phyloP scores from a whole-genome alignment of 352 stramenopile species.

The Globisporangium lucens region DNA sequence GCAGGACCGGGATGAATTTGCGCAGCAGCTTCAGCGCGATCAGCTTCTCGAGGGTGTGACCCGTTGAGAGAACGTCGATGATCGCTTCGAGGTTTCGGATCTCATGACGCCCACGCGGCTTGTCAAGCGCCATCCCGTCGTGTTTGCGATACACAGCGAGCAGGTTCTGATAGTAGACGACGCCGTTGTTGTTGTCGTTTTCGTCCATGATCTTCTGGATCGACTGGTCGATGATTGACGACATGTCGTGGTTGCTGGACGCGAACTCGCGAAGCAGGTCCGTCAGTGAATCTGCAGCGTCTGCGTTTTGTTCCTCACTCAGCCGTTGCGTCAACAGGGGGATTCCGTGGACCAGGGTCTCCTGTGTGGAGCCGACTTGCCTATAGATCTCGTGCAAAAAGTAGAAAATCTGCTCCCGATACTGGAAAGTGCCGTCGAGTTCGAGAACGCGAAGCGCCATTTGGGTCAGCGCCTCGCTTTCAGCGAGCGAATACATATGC shows the following conservation, averaged over 20 bases:
- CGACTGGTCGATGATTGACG: neutral
- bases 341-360: neutral
- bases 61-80: neutral
- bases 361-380: neutral
- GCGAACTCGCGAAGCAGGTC: neutral
- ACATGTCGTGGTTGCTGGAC: neutral
- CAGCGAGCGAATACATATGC: neutral
- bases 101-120: neutral
- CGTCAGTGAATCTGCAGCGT: neutral
- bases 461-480: neutral
- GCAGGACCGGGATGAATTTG: neutral
- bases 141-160: neutral
- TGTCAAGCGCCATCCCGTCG: neutral
- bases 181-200: neutral
- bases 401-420: neutral
- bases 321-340: neutral
- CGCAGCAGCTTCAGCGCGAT: conserved; percentile 2
- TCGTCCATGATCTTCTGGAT: neutral
- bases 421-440: neutral
- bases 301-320: neutral
- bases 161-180: conserved; percentile 6
- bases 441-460: neutral
- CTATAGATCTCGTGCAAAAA: neutral
- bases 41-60: neutral
- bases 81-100: neutral